Percentiles rank a stretch among this genome's conserved stretches.
These are phyloP conservation scores for Xenoacremonium recifei DNA, from an alignment of 2,329 filamentous ascomycete genomes.

Conservation along the genomic window DNA sequence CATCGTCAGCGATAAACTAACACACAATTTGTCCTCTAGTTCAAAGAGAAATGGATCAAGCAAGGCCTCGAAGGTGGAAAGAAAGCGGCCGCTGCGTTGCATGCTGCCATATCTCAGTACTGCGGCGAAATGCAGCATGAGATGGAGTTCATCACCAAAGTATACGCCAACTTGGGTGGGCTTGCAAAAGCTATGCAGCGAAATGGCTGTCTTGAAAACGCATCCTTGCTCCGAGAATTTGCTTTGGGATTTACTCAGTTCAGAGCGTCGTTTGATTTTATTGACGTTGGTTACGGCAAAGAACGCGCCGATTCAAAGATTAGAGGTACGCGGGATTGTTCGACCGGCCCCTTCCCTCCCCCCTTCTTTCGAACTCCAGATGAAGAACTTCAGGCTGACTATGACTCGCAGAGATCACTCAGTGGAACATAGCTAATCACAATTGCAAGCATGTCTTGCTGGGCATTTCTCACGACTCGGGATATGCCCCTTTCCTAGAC, in stretches of 20 bases:
- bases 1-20: slow-evolving; percentile 4
- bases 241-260: slow-evolving; percentile 58
- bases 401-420: slow-evolving; percentile 42
- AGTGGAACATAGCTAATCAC: slow-evolving; percentile 58
- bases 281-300: slow-evolving; percentile 60
- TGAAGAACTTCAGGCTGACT: slow-evolving; percentile 7
- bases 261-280: slow-evolving; percentile 60
- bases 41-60: slow-evolving; percentile 53
- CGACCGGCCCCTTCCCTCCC: too few relatives aligned
- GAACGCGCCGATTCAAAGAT: slow-evolving; percentile 61
- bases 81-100: slow-evolving; percentile 49
- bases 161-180: slow-evolving; percentile 53
- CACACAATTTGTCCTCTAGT: slow-evolving; percentile 40
- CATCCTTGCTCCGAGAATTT: slow-evolving; percentile 54
- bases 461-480: slow-evolving; percentile 60
- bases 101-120: slow-evolving; percentile 45
- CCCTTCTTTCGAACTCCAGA: background rate
- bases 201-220: slow-evolving; percentile 44
- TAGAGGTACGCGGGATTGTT: slow-evolving; percentile 48
- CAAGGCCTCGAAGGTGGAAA: slow-evolving; percentile 57
- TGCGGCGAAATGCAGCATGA: slow-evolving; percentile 44
- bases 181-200: slow-evolving; percentile 49
- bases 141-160: slow-evolving; percentile 54
- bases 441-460: slow-evolving; percentile 63
- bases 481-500: slow-evolving; percentile 59